phyloP scores from a whole-genome alignment of 2,329 filamentous ascomycete species.

The Microthyrium microscopicum region DNA sequence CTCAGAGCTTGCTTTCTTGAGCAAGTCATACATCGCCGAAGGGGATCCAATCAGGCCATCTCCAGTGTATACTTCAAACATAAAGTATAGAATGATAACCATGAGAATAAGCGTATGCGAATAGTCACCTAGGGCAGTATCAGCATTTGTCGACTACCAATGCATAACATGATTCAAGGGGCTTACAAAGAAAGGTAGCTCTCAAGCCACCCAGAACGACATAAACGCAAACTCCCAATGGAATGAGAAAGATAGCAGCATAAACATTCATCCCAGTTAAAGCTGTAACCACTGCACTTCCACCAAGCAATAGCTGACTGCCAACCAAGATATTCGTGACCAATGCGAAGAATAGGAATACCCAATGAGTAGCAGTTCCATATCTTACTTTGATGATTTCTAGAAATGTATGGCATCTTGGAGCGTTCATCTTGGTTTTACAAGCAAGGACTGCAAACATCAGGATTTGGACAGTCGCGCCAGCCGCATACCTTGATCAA shows the following conservation, averaged over 20 bases:
- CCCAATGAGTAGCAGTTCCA: constrained; percentile 20
- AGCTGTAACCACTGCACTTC: constrained; percentile 25
- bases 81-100: constrained; percentile 28
- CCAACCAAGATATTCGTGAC: constrained; percentile 28
- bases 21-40: constrained; percentile 22
- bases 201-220: constrained; percentile 22
- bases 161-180: no score
- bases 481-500: no score
- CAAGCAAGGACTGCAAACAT: constrained; percentile 27
- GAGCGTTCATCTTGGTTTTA: constrained; percentile 26
- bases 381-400: constrained; percentile 26
- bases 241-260: constrained; percentile 27
- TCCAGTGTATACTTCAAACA: constrained; percentile 25
- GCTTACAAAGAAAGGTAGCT: constrained; percentile 26
- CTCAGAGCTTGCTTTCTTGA: constrained; percentile 21
- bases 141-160: no score
- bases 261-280: constrained; percentile 28
- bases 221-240: constrained; percentile 22
- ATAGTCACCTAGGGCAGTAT: constrained; percentile 14
- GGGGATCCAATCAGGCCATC: constrained; percentile 21
- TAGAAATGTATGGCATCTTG: constrained; percentile 24
- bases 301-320: constrained; percentile 25
- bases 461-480: constrained; percentile 27
- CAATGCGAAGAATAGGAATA: constrained; percentile 26
- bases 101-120: constrained; percentile 26